Conservation (phyloP, 169 alveolate genomes). For the Plasmodium gonderi region DNA sequence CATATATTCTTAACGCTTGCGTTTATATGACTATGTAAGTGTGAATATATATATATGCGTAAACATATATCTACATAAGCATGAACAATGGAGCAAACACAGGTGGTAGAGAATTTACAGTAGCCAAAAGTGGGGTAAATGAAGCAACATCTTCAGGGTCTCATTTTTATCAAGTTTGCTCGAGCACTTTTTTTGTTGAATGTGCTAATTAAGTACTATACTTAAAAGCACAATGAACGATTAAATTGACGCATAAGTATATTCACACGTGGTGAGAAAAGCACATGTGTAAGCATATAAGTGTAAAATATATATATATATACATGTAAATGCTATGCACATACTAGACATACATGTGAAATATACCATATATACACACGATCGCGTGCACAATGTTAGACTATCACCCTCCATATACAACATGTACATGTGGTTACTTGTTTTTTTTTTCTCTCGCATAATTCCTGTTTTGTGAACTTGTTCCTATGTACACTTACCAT, state of each 20-base stretch:
- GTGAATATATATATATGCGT: not conserved
- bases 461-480: not conserved
- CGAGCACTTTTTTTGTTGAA: no score
- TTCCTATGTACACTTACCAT: constrained; percentile 76
- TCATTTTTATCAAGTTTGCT: no score
- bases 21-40: no score
- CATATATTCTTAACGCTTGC: no score
- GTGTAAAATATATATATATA: not conserved
- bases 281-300: not conserved
- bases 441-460: not conserved
- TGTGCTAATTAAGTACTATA: no score
- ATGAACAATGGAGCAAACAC: no score
- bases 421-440: not conserved
- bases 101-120: no score
- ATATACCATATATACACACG: not conserved
- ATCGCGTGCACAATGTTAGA: not conserved
- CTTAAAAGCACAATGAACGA: no score
- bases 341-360: no score
- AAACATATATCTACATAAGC: not conserved
- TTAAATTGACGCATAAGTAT: not conserved
- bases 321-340: not conserved
- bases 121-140: no score
- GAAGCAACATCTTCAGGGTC: no score
- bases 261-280: not conserved
- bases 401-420: not conserved